A percentile compares a stretch with the other conserved stretches of the same genome.
Evolutionary conservation across 2,329 filamentous ascomycete genomes (phyloP).

Genomic region (Teratosphaeria gauchensis): DNA sequence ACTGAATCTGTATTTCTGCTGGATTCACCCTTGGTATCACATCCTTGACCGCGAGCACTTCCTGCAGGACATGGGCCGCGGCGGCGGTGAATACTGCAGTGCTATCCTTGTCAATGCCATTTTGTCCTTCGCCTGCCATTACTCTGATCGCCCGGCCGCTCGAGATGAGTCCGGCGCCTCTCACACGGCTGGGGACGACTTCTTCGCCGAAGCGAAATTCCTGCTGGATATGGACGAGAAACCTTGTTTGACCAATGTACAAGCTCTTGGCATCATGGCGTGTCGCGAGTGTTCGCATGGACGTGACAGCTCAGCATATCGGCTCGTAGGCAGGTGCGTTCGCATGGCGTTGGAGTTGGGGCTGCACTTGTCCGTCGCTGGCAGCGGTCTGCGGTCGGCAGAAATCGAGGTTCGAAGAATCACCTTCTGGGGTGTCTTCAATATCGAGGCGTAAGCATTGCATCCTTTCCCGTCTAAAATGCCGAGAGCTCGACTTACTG

Average conservation of each 20-base stretch:
- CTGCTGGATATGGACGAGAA: constrained; percentile 50
- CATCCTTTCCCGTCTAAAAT: background rate
- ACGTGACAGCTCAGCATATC: constrained; percentile 63
- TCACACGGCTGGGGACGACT: constrained; percentile 60
- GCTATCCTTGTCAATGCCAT: constrained; percentile 32
- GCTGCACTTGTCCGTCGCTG: constrained; percentile 44
- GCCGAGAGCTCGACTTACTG: constrained; percentile 1
- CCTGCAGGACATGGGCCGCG: constrained; percentile 53
- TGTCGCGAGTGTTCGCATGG: constrained; percentile 61
- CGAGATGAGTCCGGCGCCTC: constrained; percentile 53
- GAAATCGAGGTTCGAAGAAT: constrained; percentile 42
- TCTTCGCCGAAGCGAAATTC: constrained; percentile 59
- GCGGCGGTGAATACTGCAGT: constrained; percentile 56
- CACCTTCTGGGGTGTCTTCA: constrained; percentile 46
- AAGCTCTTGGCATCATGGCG: constrained; percentile 67
- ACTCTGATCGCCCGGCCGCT: constrained; percentile 53
- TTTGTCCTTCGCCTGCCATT: constrained; percentile 26
- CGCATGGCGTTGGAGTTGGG: constrained; percentile 64
- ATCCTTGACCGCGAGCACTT: constrained; percentile 65
- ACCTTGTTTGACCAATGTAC: constrained; percentile 59
- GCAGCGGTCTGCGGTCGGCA: constrained; percentile 26
- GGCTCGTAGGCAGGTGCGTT: constrained; percentile 62
- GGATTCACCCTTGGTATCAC: constrained; percentile 66
- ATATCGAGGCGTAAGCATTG: constrained; percentile 36
- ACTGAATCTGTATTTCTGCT: constrained; percentile 32